phyloP scores from a whole-genome alignment of 2,329 filamentous ascomycete species.

The Pseudofabraea citricarpa region DNA sequence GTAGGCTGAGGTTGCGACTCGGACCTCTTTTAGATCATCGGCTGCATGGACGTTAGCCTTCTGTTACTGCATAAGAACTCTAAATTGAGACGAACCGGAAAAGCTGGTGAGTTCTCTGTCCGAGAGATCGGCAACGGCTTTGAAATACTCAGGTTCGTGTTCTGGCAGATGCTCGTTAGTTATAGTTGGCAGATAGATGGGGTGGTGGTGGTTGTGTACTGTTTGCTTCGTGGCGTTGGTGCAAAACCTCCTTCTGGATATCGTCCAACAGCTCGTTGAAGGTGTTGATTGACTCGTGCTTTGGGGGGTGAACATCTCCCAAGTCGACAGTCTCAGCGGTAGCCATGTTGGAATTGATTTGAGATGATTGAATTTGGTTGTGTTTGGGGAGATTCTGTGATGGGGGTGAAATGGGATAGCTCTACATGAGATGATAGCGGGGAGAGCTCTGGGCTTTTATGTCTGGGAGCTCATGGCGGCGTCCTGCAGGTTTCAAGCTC shows the following conservation, averaged over 20 bases:
- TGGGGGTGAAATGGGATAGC: not conserved
- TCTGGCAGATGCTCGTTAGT: conserved; percentile 31
- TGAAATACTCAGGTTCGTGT: conserved; percentile 51
- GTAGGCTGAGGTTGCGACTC: conserved; percentile 41
- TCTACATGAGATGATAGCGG: not conserved
- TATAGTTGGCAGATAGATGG: not conserved
- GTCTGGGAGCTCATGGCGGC: not conserved
- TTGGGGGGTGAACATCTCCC: conserved; percentile 32
- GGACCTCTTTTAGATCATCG: conserved; percentile 38
- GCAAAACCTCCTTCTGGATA: conserved; percentile 46
- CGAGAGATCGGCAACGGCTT: conserved; percentile 32
- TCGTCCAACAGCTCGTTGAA: conserved; percentile 45
- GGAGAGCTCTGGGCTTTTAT: not conserved
- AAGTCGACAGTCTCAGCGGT: conserved; percentile 46
- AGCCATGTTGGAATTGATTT: conserved; percentile 15
- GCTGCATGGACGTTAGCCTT: conserved; percentile 32
- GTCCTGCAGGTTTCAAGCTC: not conserved
- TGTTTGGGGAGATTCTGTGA: not conserved
- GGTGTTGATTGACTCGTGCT: conserved; percentile 45
- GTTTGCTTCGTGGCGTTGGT: conserved; percentile 40
- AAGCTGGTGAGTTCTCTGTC: conserved; percentile 25
- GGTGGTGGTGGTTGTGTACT: conserved; percentile 27
- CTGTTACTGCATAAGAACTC: conserved; percentile 8
- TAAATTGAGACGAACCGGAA: conserved; percentile 21
- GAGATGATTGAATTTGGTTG: conserved; percentile 3